Evolutionary conservation across 2,329 filamentous ascomycete genomes (phyloP).

Genomic region (Pseudogymnoascus sp.): DNA sequence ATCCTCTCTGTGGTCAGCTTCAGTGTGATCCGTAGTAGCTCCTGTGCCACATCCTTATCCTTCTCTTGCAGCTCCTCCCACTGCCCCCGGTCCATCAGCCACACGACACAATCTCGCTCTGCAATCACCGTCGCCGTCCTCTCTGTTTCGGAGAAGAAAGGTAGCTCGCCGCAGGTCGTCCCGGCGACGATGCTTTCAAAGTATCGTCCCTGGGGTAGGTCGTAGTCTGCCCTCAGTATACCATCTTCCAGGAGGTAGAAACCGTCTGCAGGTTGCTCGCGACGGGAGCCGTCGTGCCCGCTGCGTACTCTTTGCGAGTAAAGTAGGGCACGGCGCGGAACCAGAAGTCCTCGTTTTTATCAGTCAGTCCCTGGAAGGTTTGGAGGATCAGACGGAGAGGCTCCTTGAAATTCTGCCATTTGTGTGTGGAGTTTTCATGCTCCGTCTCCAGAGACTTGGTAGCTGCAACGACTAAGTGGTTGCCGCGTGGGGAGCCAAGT

Average conservation of each 20-base stretch:
- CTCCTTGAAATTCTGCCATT: conserved; percentile 83
- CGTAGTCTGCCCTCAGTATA: conserved; percentile 83
- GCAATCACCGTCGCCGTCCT: conserved; percentile 77
- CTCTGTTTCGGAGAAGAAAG: conserved; percentile 87
- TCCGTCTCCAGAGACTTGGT: conserved; percentile 66
- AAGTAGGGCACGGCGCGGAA: conserved; percentile 75
- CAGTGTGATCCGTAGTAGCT: conserved; percentile 78
- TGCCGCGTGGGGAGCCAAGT: conserved; percentile 72
- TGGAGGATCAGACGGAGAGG: conserved; percentile 88
- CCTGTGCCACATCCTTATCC: conserved; percentile 71
- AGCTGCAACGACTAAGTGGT: conserved; percentile 72
- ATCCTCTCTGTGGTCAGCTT: conserved; percentile 94
- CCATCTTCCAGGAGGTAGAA: conserved; percentile 91
- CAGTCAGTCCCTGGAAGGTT: conserved; percentile 84
- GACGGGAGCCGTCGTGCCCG: conserved; percentile 61
- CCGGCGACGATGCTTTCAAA: conserved; percentile 91
- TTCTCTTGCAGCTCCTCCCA: conserved; percentile 69
- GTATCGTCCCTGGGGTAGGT: conserved; percentile 80
- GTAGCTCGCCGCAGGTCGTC: conserved; percentile 90
- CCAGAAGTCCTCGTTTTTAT: conserved; percentile 93
- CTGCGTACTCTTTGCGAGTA: conserved; percentile 55
- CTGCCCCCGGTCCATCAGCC: conserved; percentile 65
- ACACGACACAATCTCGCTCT: conserved; percentile 74
- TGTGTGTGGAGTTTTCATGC: conserved; percentile 31
- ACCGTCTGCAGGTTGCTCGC: conserved; percentile 68